phyloP scores from a whole-genome alignment of 2,329 filamentous ascomycete species.

The Huntiella abstrusa region DNA sequence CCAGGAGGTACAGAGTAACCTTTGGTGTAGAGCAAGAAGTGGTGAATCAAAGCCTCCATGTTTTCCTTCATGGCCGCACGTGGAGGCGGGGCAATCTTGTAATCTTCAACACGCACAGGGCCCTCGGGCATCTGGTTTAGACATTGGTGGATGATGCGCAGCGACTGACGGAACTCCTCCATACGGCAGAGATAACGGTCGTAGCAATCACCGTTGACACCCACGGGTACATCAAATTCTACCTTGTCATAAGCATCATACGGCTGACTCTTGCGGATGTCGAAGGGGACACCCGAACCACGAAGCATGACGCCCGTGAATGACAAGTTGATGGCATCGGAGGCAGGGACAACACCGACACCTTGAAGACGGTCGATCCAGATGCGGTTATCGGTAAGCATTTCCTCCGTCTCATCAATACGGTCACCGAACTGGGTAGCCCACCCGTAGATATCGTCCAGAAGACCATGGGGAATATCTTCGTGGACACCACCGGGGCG shows the following conservation, averaged over 20 bases:
- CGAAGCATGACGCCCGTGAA: conserved; percentile 97
- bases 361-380: conserved; percentile 90
- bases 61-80: conserved; percentile 99
- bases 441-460: conserved; percentile 99
- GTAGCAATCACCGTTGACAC: conserved; percentile 95
- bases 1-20: conserved; percentile 92
- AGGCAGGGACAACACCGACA: conserved; percentile 75
- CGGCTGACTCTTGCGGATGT: conserved; percentile 88
- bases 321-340: conserved; percentile 89
- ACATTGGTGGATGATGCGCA: conserved; percentile 97
- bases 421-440: conserved; percentile 97
- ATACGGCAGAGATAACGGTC: conserved; percentile 97
- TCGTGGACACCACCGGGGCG: conserved; percentile 92
- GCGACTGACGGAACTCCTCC: conserved; percentile 97
- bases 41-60: conserved; percentile 98
- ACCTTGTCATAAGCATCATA: conserved; percentile 97
- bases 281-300: conserved; percentile 88
- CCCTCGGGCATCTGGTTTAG: conserved; percentile 97
- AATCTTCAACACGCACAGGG: conserved; percentile 89
- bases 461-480: conserved; percentile 78
- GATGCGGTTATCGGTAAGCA: conserved; percentile 97
- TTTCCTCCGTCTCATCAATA: conserved; percentile 95
- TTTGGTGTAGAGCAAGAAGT: conserved; percentile 98
- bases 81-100: conserved; percentile 95
- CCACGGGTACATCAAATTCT: conserved; percentile 94